Evolutionary conservation across 1,139 yeast genomes (phyloP).

Genomic region (Candida smagusa): DNA sequence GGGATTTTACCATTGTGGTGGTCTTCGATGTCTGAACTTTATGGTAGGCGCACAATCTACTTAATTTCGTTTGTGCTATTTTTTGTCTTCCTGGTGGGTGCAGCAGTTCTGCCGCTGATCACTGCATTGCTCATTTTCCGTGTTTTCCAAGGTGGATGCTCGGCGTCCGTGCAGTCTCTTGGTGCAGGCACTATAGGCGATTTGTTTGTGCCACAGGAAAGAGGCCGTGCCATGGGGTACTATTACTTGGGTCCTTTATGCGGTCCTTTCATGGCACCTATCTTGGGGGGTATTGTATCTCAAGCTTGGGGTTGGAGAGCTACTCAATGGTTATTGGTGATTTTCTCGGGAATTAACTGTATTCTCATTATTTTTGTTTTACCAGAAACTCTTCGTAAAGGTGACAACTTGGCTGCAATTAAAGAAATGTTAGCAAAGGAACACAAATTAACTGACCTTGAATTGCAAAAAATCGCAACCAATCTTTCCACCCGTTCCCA

Average conservation of each 20-base stretch:
- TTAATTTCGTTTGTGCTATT: conserved; percentile 62
- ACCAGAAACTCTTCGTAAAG: conserved; percentile 73
- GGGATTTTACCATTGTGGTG: conserved; percentile 90
- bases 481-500: conserved; percentile 12
- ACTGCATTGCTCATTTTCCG: conserved; percentile 65
- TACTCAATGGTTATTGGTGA: conserved; percentile 81
- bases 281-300: conserved; percentile 75
- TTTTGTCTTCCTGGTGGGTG: conserved; percentile 66
- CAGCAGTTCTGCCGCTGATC: conserved; percentile 64
- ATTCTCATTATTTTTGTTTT: conserved; percentile 50
- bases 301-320: conserved; percentile 83
- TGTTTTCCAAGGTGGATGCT: conserved; percentile 72
- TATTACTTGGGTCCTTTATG: conserved; percentile 78
- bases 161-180: conserved; percentile 84
- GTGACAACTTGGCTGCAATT: conserved; percentile 49
- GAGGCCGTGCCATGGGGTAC: conserved; percentile 80
- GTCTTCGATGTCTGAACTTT: conserved; percentile 73
- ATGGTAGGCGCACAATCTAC: conserved; percentile 75
- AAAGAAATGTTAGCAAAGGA: conserved; percentile 28
- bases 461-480: conserved; percentile 19
- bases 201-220: conserved; percentile 58
- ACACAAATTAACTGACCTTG: conserved; percentile 11
- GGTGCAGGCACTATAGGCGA: conserved; percentile 91
- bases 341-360: conserved; percentile 56
- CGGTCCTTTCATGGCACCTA: conserved; percentile 81